phyloP scores from a whole-genome alignment of 176 grass and related monocot genomes.

The Coix lacrymajobi region DNA sequence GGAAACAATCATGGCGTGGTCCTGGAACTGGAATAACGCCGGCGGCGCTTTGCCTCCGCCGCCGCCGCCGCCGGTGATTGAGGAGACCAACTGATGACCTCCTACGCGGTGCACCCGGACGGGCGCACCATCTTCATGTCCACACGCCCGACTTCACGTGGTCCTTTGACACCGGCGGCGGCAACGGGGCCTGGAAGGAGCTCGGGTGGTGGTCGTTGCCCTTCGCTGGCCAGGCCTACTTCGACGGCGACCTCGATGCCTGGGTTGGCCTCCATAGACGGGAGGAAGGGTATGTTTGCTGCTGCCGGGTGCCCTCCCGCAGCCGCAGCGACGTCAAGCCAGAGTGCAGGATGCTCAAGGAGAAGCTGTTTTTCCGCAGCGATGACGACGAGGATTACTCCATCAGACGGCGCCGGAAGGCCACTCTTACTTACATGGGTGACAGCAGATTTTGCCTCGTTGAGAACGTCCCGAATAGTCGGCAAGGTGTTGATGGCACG shows the following conservation, averaged over 20 bases:
- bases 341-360: background rate
- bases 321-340: background rate
- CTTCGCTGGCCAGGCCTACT: background rate
- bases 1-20: background rate
- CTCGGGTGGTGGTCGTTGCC: background rate
- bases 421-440: slow-evolving; percentile 17
- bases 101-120: background rate
- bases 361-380: background rate
- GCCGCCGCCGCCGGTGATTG: too few relatives aligned
- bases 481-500: background rate
- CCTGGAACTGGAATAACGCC: too few relatives aligned
- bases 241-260: background rate
- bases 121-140: background rate
- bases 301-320: too few relatives aligned
- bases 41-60: too few relatives aligned
- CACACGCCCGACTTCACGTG: background rate
- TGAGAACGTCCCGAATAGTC: background rate
- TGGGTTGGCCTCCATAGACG: background rate
- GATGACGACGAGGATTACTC: background rate
- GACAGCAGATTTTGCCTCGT: background rate
- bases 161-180: background rate
- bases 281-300: background rate
- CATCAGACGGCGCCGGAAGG: background rate
- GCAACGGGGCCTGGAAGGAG: background rate
- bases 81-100: too few relatives aligned